Base-by-base conservation (phyloP, 768 basidiomycete species). In the Termitomyces sp. region DNA sequence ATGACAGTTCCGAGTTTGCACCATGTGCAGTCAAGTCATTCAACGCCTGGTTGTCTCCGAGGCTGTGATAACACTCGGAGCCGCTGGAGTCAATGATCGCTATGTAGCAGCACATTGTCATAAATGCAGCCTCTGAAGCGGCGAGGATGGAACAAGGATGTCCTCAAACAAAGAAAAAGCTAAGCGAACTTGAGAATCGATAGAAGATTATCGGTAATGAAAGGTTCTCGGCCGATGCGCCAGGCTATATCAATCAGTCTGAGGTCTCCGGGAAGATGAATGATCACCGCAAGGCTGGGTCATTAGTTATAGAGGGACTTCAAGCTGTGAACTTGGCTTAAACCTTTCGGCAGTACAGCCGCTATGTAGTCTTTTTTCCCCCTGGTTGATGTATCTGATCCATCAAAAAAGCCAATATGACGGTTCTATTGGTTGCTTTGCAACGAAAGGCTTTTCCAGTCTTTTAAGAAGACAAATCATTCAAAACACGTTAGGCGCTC, bases 11-110 rank as follows among this genome's bases (percentile, higher is more conserved):
- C 55, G 55, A 47, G 55, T 50, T 40, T 7, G 38, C 23, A 31
- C 28, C 26, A 41, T 37, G n/a, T 33, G 28, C 30, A 28, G 38
- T 19, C 31, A 54, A 35, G 23, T 49, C 28, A 26, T 23, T 46
- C 41, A 38, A 48, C 46, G 44, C 38, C 41, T 26, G 44, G 4
- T 19, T 35, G 53, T 35, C 30, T 28, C 42, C 12, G 17, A 46
- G 38, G 55, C 30, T 50, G 56, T 46, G 46, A 53, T 45, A 57
- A 37, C 14, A 57, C 56, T 28, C 51, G 51, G 56, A 57, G 21
- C 56, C 56, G 51, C 12, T 21, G 12, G 31, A 41, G 56, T n/a
- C 43, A 42, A 1, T 41, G 45, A 57, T 42, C 42, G 51, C 23
- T 23, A 23, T 23, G 42, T 53, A 52, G 14, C 45, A 51, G n/a